Evolutionary conservation across 345 rosid species (phyloP), one percentile per base, ranked within the genome.

Genomic region (Mangifera indica): DNA sequence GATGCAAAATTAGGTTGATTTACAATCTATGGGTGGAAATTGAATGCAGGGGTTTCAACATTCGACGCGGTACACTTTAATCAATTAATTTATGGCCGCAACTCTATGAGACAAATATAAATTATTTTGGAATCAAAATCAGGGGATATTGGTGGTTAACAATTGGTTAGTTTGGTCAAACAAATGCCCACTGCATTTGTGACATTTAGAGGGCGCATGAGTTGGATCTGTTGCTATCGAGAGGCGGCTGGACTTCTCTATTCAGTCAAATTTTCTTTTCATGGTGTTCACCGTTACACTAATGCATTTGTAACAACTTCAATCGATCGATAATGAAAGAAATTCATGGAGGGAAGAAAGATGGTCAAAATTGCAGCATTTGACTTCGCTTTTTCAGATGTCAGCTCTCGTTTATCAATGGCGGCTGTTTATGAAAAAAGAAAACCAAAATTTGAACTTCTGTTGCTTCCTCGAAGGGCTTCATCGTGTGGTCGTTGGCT

Each of bases 351-450:
- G 69, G 55, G 45, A 52, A 66, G 5, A 32, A 37, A 69, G 15
- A 17, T 69, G 79, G 83, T 81, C 81, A 74, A 84, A 45, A 72
- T 56, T 72, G 67, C 64, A 69, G 57, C 52, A 25, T 10, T 51
- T 54, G 76, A 74, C 81, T 11, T 15, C 2, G 10, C 18, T 17
- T 42, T 40, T 32, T 45, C 52, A 17, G 10, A 54, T n/a, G 78
- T 72, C 29, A 74, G 65, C 81, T 20, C 1, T 73, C 48, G n/a
- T 65, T 34, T 57, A 10, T 3, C 44, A 67, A 25, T 24, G 83
- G 66, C 83, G 76, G 74, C 81, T 52, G 76, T 26, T 60, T 21
- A 21, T 17, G 5, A 68, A 68, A 53, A 2, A 29, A 32, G 29
- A 45, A 69, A 60, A 37, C 49, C 5, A 26, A 24, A 14, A 22